Evolutionary conservation across 2,329 filamentous ascomycete species (phyloP).

Genomic region (Seiridium unicorne): DNA sequence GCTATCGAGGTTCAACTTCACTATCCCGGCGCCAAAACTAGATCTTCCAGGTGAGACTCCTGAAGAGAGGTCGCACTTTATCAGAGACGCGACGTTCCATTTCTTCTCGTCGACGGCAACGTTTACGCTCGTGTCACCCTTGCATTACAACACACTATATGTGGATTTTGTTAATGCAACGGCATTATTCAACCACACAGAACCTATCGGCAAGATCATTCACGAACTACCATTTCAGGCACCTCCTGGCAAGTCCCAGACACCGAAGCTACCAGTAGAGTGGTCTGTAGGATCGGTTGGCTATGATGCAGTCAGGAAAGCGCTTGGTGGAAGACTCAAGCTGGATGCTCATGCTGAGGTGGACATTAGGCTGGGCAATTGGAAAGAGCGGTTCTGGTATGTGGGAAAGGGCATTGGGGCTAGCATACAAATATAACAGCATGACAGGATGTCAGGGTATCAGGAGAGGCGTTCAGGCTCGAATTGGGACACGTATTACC

Average conservation of each 20-base stretch:
- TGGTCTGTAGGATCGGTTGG: slow-evolving; percentile 78
- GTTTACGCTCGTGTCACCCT: slow-evolving; percentile 79
- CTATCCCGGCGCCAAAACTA: slow-evolving; percentile 69
- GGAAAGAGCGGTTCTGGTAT: slow-evolving; percentile 72
- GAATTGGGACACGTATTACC: neutral
- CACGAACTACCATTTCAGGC: slow-evolving; percentile 75
- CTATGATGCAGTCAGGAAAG: slow-evolving; percentile 76
- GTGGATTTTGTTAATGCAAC: slow-evolving; percentile 81
- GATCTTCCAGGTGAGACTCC: slow-evolving; percentile 50
- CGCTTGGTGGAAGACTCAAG: slow-evolving; percentile 76
- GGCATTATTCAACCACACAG: slow-evolving; percentile 78
- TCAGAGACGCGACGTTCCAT: slow-evolving; percentile 84
- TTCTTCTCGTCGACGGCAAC: slow-evolving; percentile 81
- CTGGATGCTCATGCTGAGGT: slow-evolving; percentile 78
- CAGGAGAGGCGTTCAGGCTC: neutral
- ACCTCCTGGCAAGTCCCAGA: slow-evolving; percentile 69
- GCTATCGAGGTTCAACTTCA: slow-evolving; percentile 69
- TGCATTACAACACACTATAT: slow-evolving; percentile 69
- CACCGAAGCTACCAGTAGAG: slow-evolving; percentile 77
- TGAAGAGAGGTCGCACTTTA: slow-evolving; percentile 62
- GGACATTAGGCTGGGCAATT: slow-evolving; percentile 71
- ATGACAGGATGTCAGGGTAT: slow-evolving; percentile 9
- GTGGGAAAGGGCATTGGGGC: slow-evolving; percentile 69
- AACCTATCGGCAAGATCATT: slow-evolving; percentile 74
- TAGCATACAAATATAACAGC: slow-evolving; percentile 48